Evolutionary conservation across 768 basidiomycete genomes (phyloP), one percentile per base, ranked within the genome.

Genomic region (Epithele typhae): DNA sequence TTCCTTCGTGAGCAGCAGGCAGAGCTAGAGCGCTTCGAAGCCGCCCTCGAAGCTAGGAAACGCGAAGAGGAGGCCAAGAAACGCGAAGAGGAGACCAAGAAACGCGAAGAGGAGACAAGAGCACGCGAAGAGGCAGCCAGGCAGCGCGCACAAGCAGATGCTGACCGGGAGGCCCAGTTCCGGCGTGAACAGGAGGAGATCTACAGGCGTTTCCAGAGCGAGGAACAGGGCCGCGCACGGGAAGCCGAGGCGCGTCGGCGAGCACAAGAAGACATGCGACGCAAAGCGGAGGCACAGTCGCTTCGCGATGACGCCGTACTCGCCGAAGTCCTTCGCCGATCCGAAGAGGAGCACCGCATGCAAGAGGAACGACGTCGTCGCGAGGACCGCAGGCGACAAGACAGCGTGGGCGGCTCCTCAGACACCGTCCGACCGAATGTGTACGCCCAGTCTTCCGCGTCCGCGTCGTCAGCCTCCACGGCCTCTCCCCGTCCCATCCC

Each of bases 321-420:
- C 58, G 35, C 63, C 32, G 55, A 64, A 34, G 65, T 59, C 38
- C 50, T 69, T n/a, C 52, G 53, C 9, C 52, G 53, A 10, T 60
- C 65, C 2, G 70, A 73, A 46, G 68, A 70, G 33, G 70, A 71
- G 48, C 52, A 67, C 19, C 46, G 42, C 23, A 25, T 40, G 7
- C 53, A 49, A 9, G 41, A 48, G 23, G 49, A 48, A 18, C 34
- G 25, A 21, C 44, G 49, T 9, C 34, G 33, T 12, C 33, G 22
- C n/a, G 43, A 51, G 46, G 51, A 54, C 35, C 46, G 40, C 37
- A 41, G 22, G 46, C 41, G 47, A 22, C 56, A 46, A 51, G 63
- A 53, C 51, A 69, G 60, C 42, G 35, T 43, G 14, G 55, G 48
- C 12, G 49, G 45, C 24, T 18, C 30, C n/a, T 54, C 58, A 7